These are phyloP conservation scores for Trichophyton mentagrophytes DNA, from an alignment of 2,329 filamentous ascomycete species.

Conservation along the genomic window DNA sequence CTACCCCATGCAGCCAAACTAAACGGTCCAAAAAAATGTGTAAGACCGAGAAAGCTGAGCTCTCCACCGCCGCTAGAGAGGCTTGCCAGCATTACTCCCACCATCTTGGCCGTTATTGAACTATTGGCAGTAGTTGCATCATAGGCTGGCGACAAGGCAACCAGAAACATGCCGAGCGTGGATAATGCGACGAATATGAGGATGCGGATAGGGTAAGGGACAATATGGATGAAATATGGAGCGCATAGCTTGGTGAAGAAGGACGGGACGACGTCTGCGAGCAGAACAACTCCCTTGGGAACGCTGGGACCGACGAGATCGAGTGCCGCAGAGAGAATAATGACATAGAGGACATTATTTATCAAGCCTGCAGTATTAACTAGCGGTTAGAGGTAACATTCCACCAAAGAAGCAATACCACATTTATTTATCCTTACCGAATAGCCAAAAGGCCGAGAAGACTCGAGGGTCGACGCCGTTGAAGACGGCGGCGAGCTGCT, in stretches of 20 bases:
- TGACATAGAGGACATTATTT: constrained; percentile 96
- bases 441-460: constrained; percentile 78
- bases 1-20: constrained; percentile 85
- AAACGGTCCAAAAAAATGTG: constrained; percentile 82
- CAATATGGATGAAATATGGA: constrained; percentile 82
- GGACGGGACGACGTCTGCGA: constrained; percentile 82
- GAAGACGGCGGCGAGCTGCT: constrained; percentile 51
- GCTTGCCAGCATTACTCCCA: constrained; percentile 73
- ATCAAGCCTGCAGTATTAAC: constrained; percentile 57
- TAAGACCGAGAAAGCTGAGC: constrained; percentile 78
- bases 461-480: constrained; percentile 58
- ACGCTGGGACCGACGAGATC: constrained; percentile 79
- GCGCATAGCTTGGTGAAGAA: constrained; percentile 79
- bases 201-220: constrained; percentile 68
- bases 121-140: constrained; percentile 14
- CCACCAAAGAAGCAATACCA: too few species aligned
- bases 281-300: constrained; percentile 83
- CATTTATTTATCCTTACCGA: constrained; percentile 49
- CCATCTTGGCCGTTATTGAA: constrained; percentile 61
- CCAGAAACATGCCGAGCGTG: constrained; percentile 73
- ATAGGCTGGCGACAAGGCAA: constrained; percentile 61
- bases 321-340: constrained; percentile 87
- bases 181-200: constrained; percentile 63
- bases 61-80: constrained; percentile 78
- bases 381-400: neutral